Evolutionary conservation across 345 rosid species (phyloP), one percentile per base, ranked within the genome.

Genomic region (Theobroma cacao): DNA sequence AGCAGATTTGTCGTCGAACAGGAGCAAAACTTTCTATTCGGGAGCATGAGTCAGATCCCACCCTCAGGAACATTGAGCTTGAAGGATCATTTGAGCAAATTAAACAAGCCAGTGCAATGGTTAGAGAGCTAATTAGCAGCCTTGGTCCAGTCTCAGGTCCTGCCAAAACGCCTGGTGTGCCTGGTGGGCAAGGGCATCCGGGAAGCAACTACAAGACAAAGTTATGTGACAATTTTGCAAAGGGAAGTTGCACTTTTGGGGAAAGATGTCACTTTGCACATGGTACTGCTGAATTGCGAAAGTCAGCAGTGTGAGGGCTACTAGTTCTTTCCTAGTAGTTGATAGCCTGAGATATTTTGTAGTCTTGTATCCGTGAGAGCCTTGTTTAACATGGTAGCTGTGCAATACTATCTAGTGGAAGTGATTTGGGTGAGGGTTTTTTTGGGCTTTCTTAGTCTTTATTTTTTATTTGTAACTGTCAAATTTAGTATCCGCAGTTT

Each of bases 251-350:
- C 86, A 91, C 87, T 66, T 96, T 94, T 62, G 98, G 98, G 33
- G 92, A 91, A 28, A 89, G 91, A 82, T 96, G 99, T 72, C 95
- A 93, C 89, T 95, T 95, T 81, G 98, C 97, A 36, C 98, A 93
- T n/a, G 97, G 98, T 1, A 89, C 92, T 67, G 90, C 90, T 0
- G 98, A 95, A 81, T 72, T 95, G 81, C 95, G 95, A 61, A 94
- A 88, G 82, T 70, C 87, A 34, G 87, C 74, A 22, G 22, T 83
- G 26, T 87, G 79, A 82, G 22, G 65, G 59, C 24, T 24, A 15
- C 53, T 6, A 26, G 14, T 45, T 31, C 55, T 14, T 28, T 69
- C 24, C 14, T 17, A 17, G 59, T 47, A 70, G 74, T 30, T 48
- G 58, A 70, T 69, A 47, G 58, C 24, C 17, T 69, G 58, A 47